Evolutionary conservation across 2,329 filamentous ascomycete species (phyloP), one percentile per base, ranked within the genome.

Genomic region (Aspergillus hortae): DNA sequence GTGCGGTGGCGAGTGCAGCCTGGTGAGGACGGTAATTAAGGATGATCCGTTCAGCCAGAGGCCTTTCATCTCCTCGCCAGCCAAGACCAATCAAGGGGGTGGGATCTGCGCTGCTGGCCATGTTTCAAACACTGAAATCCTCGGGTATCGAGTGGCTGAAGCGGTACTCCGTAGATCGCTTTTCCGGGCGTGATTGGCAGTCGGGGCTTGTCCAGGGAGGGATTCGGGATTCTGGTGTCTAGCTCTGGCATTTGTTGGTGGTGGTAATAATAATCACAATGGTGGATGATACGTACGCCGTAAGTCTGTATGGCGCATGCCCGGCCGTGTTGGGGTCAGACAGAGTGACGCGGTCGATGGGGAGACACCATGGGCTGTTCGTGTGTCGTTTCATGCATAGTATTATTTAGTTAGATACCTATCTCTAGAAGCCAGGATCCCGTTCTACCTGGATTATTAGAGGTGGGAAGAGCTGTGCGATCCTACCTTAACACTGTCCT

Each of bases 91-190:
- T 58, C 30, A 49, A n/a, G 45, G 42, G 35, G 12, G 27, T 48
- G 44, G 27, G 54, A 60, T 60, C 59, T 56, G 51, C 56, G 42
- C 44, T 51, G 44, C 47, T 58, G 53, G 51, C 50, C 56, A 46
- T 51, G 52, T 60, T 54, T 61, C 56, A 60, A 56, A 57, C 48
- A 38, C 44, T 46, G 48, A 50, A 50, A 57, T 52, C 51, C 52
- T 38, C 48, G 41, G 25, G 41, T 45, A 53, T 54, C 48, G 36
- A 50, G 52, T 54, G 56, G 49, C 54, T 55, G 54, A 57, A 48
- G 41, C 44, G 30, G 53, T 40, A 19, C 19, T 19, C 19, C 19
- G 19, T 19, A 56, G 51, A 58, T 56, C 56, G 27, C 17, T 52
- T 48, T 51, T 42, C 27, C 48, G 30, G 44, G 6, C 17, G 21